Evolutionary conservation across 2,329 filamentous ascomycete genomes (phyloP).

Genomic region (Phialemoniopsis sp.): DNA sequence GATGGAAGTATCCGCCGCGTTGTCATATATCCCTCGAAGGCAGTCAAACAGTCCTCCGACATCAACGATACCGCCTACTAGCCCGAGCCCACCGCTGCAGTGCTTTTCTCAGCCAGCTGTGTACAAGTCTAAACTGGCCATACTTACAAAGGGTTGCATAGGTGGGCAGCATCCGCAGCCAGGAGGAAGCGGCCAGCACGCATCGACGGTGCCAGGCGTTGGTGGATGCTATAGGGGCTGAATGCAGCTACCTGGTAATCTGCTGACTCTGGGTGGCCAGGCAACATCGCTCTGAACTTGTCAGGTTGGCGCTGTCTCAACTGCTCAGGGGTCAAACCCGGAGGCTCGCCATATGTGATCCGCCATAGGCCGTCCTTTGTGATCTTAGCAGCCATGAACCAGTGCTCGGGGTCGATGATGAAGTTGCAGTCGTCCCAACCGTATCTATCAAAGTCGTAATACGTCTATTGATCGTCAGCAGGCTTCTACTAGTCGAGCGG

Average conservation of each 20-base stretch:
- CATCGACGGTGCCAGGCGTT: slow-evolving; percentile 39
- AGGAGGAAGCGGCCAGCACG: slow-evolving; percentile 38
- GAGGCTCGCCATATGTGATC: too few species aligned
- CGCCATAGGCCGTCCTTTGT: too few species aligned
- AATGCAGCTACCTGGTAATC: too few species aligned
- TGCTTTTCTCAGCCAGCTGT: background rate
- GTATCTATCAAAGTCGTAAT: slow-evolving; percentile 55
- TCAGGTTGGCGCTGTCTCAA: too few species aligned
- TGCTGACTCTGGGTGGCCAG: too few species aligned
- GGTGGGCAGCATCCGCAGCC: slow-evolving; percentile 45
- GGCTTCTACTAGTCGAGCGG: slow-evolving; percentile 6
- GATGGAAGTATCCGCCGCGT: too few species aligned
- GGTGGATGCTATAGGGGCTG: slow-evolving; percentile 26
- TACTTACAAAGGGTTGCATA: slow-evolving; percentile 38
- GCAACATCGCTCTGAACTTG: too few species aligned
- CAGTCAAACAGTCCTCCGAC: slow-evolving; percentile 38
- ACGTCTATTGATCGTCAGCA: too few species aligned
- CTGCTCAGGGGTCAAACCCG: too few species aligned
- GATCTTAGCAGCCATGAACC: too few species aligned
- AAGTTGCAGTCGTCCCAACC: slow-evolving; percentile 54
- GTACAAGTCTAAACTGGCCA: background rate
- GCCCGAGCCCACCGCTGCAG: slow-evolving; percentile 31
- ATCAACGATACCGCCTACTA: slow-evolving; percentile 31
- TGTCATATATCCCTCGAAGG: slow-evolving; percentile 21
- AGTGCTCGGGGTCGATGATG: slow-evolving; percentile 57